A percentile compares a stretch with the other conserved stretches of the same genome.
These are phyloP conservation scores for Rubia balearica DNA, from an alignment of 305 asterid genomes.

Conservation along the genomic window DNA sequence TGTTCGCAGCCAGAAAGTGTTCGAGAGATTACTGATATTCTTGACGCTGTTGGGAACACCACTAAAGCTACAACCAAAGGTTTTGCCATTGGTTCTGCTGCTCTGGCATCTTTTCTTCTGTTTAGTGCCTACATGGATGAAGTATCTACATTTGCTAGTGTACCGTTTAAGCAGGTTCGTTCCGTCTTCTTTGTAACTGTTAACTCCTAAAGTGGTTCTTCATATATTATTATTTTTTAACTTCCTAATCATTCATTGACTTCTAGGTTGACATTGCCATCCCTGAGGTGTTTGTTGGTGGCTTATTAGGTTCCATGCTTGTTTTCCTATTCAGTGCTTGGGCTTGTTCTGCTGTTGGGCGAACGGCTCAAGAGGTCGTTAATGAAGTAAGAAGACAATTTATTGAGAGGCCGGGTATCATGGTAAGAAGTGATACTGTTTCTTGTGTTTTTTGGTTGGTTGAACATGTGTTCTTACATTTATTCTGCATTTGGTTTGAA, in stretches of 20 bases:
- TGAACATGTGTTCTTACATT: slow-evolving; percentile 1
- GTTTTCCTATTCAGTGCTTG: slow-evolving; percentile 94
- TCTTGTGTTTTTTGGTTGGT: neutral
- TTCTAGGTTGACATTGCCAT: too few relatives aligned
- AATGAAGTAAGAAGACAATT: slow-evolving; percentile 98
- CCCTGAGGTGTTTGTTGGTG: neutral
- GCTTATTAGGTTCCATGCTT: slow-evolving; percentile 82
- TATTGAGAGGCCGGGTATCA: slow-evolving; percentile 98
- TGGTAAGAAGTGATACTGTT: slow-evolving; percentile 51
- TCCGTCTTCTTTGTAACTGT: slow-evolving; percentile 2
- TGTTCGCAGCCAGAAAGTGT: slow-evolving; percentile 91
- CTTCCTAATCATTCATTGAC: slow-evolving; percentile 1
- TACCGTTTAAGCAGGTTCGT: slow-evolving; percentile 66
- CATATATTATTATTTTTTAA: neutral
- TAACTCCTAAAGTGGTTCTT: neutral
- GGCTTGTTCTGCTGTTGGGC: slow-evolving; percentile 98
- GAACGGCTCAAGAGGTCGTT: slow-evolving; percentile 98
- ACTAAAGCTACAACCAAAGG: slow-evolving; percentile 99
- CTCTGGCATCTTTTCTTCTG: slow-evolving; percentile 94
- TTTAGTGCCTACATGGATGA: slow-evolving; percentile 99
- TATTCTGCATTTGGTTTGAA: slow-evolving; percentile 18
- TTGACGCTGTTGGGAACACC: slow-evolving; percentile 98
- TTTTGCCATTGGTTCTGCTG: slow-evolving; percentile 99
- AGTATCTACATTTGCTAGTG: slow-evolving; percentile 72
- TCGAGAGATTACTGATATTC: slow-evolving; percentile 92